These are phyloP conservation scores for Ensete ventricosum DNA, from an alignment of 176 grass and related monocot genomes.

Conservation along the genomic window DNA sequence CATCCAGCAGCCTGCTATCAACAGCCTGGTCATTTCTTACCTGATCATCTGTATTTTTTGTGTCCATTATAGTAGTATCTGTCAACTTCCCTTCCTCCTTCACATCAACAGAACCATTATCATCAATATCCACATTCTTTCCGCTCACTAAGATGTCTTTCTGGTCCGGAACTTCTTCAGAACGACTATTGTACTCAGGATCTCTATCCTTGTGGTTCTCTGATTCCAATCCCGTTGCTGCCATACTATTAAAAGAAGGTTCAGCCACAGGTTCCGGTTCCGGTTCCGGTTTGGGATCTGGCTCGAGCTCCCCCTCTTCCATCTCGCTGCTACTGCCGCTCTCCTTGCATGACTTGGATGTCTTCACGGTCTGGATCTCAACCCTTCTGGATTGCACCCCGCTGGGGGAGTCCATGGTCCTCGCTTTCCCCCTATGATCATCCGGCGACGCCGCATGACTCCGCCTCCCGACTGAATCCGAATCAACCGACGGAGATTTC, in stretches of 20 bases:
- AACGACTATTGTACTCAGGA: neutral
- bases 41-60: neutral
- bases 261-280: slow-evolving; percentile 25
- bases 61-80: neutral
- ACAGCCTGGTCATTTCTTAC: neutral
- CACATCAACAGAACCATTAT: slow-evolving; percentile 10
- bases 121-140: neutral
- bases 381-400: slow-evolving; percentile 31
- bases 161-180: slow-evolving; percentile 16
- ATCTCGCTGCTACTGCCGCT: slow-evolving; percentile 36
- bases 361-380: slow-evolving; percentile 26
- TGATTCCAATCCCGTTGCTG: slow-evolving; percentile 16
- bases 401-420: slow-evolving; percentile 17
- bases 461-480: slow-evolving; percentile 28
- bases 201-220: slow-evolving; percentile 23
- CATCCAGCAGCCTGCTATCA: neutral
- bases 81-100: neutral
- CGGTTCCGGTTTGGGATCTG: slow-evolving; percentile 28
- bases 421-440: slow-evolving; percentile 2
- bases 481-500: slow-evolving; percentile 24
- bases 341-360: slow-evolving; percentile 30
- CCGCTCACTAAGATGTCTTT: slow-evolving; percentile 9
- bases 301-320: slow-evolving; percentile 89
- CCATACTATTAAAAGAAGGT: slow-evolving; percentile 16
- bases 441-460: slow-evolving; percentile 11